A percentile compares a stretch with the other conserved stretches of the same genome.
Conservation (phyloP, 2,329 filamentous ascomycete genomes). For the Monilinia vaccinii-corymbosi region DNA sequence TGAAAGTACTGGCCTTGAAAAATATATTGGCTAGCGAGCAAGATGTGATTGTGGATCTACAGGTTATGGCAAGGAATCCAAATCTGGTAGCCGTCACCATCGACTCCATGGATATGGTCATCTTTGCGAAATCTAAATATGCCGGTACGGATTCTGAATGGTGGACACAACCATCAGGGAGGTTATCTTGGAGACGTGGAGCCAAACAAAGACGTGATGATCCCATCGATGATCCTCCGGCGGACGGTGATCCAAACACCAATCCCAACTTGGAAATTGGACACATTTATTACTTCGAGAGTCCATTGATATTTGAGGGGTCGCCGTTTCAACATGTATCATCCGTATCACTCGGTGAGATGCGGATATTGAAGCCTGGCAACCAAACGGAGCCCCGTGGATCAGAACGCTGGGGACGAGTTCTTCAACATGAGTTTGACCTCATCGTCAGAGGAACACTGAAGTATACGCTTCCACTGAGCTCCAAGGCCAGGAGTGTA, state of each 20-base stretch:
- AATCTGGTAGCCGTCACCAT: slow-evolving; percentile 86
- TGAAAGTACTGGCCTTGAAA: slow-evolving; percentile 70
- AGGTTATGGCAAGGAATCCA: slow-evolving; percentile 81
- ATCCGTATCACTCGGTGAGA: slow-evolving; percentile 69
- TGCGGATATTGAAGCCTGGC: slow-evolving; percentile 73
- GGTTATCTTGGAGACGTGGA: slow-evolving; percentile 29
- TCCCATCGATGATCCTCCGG: slow-evolving; percentile 28
- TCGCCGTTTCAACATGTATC: slow-evolving; percentile 71
- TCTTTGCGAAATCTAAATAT: slow-evolving; percentile 91
- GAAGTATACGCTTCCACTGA: slow-evolving; percentile 64
- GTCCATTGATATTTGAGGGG: slow-evolving; percentile 78
- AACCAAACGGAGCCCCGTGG: slow-evolving; percentile 81
- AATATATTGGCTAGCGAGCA: slow-evolving; percentile 91
- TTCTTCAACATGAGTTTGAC: slow-evolving; percentile 86
- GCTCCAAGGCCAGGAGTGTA: slow-evolving; percentile 49
- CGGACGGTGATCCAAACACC: slow-evolving; percentile 52
- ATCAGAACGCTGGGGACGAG: slow-evolving; percentile 78
- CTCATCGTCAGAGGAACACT: slow-evolving; percentile 85
- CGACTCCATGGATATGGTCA: slow-evolving; percentile 76
- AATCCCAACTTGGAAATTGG: slow-evolving; percentile 88
- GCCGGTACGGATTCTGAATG: slow-evolving; percentile 56
- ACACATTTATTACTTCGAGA: slow-evolving; percentile 78
- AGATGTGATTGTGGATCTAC: slow-evolving; percentile 88
- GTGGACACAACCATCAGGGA: slow-evolving; percentile 38
- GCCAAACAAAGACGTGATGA: slow-evolving; percentile 21